These are phyloP conservation scores for Trichoderma sp. DNA, from an alignment of 2,329 filamentous ascomycete species.

Conservation along the genomic window DNA sequence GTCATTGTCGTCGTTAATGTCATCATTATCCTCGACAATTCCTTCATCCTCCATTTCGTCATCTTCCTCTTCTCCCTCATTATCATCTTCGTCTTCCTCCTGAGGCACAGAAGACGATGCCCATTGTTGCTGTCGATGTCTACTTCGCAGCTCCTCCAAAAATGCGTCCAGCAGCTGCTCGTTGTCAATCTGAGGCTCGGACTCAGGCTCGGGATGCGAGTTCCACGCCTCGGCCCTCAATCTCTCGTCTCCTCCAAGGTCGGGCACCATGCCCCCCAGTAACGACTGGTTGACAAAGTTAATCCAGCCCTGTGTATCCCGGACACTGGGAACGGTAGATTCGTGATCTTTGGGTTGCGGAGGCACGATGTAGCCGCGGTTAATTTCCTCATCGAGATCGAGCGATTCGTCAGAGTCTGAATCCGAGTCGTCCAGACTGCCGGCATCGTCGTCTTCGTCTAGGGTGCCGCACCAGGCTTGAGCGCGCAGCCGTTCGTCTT, in stretches of 20 bases:
- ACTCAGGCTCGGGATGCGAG: slow-evolving; percentile 26
- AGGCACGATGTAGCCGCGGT: slow-evolving; percentile 36
- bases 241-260: slow-evolving; percentile 30
- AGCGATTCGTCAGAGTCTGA: slow-evolving; percentile 20
- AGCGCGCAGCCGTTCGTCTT: slow-evolving; percentile 38
- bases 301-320: slow-evolving; percentile 31
- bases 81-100: not conserved
- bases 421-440: not conserved
- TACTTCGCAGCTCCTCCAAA: slow-evolving; percentile 23
- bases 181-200: slow-evolving; percentile 10
- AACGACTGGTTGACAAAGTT: slow-evolving; percentile 32
- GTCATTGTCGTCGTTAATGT: not conserved
- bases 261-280: slow-evolving; percentile 28
- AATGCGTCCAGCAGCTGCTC: slow-evolving; percentile 30
- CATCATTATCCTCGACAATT: not conserved
- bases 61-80: not conserved
- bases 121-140: not conserved
- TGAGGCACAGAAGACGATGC: not conserved
- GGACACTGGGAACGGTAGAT: slow-evolving; percentile 22
- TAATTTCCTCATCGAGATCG: slow-evolving; percentile 37
- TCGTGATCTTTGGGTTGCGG: slow-evolving; percentile 22
- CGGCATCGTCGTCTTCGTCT: slow-evolving; percentile 24
- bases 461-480: slow-evolving; percentile 36
- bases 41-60: slow-evolving; percentile 13
- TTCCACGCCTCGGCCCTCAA: slow-evolving; percentile 30